Base-by-base conservation (phyloP, 805 yeast genomes). In the Tetrapisispora taiwanensis region DNA sequence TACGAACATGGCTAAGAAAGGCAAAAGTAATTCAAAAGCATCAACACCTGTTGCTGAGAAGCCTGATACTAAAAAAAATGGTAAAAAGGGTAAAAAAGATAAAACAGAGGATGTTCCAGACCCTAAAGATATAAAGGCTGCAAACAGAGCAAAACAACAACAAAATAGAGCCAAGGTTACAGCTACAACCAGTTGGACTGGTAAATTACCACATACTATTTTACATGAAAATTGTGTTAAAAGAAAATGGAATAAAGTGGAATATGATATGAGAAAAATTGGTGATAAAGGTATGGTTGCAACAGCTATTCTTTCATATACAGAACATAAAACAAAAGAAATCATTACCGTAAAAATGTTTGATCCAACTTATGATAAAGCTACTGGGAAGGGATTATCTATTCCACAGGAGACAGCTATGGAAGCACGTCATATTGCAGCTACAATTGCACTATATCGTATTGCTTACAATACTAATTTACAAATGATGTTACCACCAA, bases 391-490 rank as follows among this genome's bases (percentile, higher is more conserved):
- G 6, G 77, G 74, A 8, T 55, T 73, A 4, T 70, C 81, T 7
- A 63, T 66, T 3, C 81, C 89, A 0, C 87, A 84, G 52, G 84
- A 78, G 38, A 86, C 97, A 0, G 75, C 95, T 1, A 69, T 86
- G 28, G 97, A 89, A 53, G 96, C 97, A 1, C 73, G 96, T 39
- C 95, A 89, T 59, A 73, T 75, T 54, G 88, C 90, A 0, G 97
- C 98, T 0, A 88, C 97, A 0, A 85, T 82, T 51, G 92, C 90
- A 0, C 62, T 90, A 48, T 89, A 79, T 59, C 69, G 95, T 30
- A 72, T 90, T 17, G 80, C 89, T 31, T 84, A 79, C 48, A 81
- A 80, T 52, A 88, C 88, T 53, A 88, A 86, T 58, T 60, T 90
- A 63, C 84, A 84, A 48, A 80, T 89, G 89, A 81, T 87, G 55